Percentiles rank a stretch among this genome's conserved stretches.
Evolutionary conservation across 1,284 basidiomycete genomes (phyloP).

Genomic region (Fomitopsis palustris): DNA sequence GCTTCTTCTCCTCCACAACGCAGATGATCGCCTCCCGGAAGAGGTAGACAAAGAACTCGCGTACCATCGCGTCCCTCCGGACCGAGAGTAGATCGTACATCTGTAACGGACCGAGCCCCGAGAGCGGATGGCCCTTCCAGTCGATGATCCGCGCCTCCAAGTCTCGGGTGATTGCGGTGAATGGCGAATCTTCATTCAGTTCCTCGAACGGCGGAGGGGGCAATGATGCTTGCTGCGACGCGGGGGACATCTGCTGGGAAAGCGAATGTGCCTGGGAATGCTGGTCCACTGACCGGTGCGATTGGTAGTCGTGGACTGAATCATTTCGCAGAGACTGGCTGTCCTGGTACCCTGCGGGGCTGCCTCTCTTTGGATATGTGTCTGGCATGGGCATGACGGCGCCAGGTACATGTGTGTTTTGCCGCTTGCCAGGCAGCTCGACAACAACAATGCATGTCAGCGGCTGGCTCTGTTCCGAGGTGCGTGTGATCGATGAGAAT

Average conservation of each 20-base stretch:
- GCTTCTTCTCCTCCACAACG: slow-evolving; percentile 91
- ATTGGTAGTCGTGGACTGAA: slow-evolving; percentile 16
- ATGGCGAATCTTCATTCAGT: slow-evolving; percentile 57
- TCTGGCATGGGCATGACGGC: slow-evolving; percentile 47
- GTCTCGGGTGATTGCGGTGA: slow-evolving; percentile 81
- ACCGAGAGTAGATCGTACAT: slow-evolving; percentile 92
- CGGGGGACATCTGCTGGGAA: slow-evolving; percentile 22
- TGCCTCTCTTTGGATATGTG: slow-evolving; percentile 6
- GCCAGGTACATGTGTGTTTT: slow-evolving; percentile 51
- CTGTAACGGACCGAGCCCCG: slow-evolving; percentile 82
- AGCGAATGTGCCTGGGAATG: slow-evolving; percentile 18
- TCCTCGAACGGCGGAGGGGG: slow-evolving; percentile 11
- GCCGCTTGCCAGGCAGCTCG: slow-evolving; percentile 78
- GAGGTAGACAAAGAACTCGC: slow-evolving; percentile 93
- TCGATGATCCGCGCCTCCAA: slow-evolving; percentile 85
- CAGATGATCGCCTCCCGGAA: slow-evolving; percentile 97
- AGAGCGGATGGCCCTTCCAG: slow-evolving; percentile 89
- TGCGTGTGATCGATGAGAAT: slow-evolving; percentile 77
- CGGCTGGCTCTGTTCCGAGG: slow-evolving; percentile 69
- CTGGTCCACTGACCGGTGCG: slow-evolving; percentile 11
- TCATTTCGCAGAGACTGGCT: slow-evolving; percentile 19
- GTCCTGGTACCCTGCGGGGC: slow-evolving; percentile 3
- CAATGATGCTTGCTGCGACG: slow-evolving; percentile 22
- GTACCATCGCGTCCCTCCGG: slow-evolving; percentile 80
- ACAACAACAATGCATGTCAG: slow-evolving; percentile 89